phyloP scores from a whole-genome alignment of 2,329 filamentous ascomycete species.

The Hyphodiscus sp. region DNA sequence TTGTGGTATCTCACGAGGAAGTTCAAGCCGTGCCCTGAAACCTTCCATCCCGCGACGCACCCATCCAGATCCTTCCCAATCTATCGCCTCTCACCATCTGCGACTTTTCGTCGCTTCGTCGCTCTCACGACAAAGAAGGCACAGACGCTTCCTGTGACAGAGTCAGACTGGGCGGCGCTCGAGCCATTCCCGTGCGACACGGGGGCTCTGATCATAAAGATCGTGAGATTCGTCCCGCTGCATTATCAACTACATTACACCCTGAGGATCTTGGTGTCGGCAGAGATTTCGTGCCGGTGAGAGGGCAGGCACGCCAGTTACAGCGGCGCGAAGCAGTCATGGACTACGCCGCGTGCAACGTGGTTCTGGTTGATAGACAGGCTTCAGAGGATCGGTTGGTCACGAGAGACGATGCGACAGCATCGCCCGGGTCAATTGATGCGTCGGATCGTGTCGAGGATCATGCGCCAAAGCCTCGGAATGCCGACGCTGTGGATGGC shows the following conservation, averaged over 20 bases:
- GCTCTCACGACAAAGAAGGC: neutral
- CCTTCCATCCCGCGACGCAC: slow-evolving; percentile 6
- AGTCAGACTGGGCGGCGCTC: neutral
- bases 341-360: slow-evolving; percentile 38
- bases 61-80: neutral
- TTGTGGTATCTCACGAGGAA: neutral
- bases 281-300: slow-evolving; percentile 17
- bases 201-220: neutral
- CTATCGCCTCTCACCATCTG: slow-evolving; percentile 1
- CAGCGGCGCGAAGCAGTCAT: slow-evolving; percentile 29
- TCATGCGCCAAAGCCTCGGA: slow-evolving; percentile 8
- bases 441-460: slow-evolving; percentile 10
- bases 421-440: slow-evolving; percentile 24
- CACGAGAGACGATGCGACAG: slow-evolving; percentile 28
- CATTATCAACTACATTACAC: neutral
- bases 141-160: neutral
- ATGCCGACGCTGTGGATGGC: slow-evolving; percentile 33
- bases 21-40: slow-evolving; percentile 15
- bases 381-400: slow-evolving; percentile 32
- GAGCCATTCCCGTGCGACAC: slow-evolving; percentile 9
- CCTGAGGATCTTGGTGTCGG: slow-evolving; percentile 3
- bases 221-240: neutral
- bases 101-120: neutral
- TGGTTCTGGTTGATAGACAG: slow-evolving; percentile 38
- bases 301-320: slow-evolving; percentile 15